Conservation (phyloP, 371 early-diverging fungal genomes). For the Rhizomucor miehei region DNA sequence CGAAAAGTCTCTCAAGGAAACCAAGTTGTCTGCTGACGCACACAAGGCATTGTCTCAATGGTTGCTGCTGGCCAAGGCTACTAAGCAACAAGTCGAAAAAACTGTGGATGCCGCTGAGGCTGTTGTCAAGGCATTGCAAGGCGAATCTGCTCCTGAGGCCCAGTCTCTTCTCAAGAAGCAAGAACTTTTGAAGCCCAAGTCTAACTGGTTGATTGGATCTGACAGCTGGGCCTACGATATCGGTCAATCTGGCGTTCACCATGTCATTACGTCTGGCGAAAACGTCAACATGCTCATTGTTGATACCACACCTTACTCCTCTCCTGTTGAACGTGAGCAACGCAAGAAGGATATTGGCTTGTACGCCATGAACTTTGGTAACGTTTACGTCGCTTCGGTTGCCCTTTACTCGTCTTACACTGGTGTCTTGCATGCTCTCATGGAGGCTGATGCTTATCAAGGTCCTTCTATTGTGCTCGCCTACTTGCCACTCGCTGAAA, state of each 20-base stretch:
- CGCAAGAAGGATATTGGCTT: conserved; percentile 94
- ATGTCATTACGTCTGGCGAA: conserved; percentile 78
- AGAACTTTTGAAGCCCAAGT: conserved; percentile 50
- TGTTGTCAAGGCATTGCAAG: conserved; percentile 31
- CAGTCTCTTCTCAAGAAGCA: conserved; percentile 33
- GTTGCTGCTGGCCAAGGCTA: conserved; percentile 62
- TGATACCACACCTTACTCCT: conserved; percentile 77
- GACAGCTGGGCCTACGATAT: conserved; percentile 87
- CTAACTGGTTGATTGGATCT: conserved; percentile 87
- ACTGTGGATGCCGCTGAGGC: conserved; percentile 33
- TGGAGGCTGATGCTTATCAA: conserved; percentile 87
- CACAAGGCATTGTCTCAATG: conserved; percentile 64
- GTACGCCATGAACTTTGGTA: conserved; percentile 92
- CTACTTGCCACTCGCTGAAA: conserved; percentile 57
- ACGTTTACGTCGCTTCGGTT: conserved; percentile 86
- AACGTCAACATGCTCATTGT: conserved; percentile 88
- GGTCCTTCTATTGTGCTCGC: conserved; percentile 90
- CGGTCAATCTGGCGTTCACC: conserved; percentile 87
- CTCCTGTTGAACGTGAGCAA: conserved; percentile 50
- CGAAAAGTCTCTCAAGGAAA: conserved; percentile 51
- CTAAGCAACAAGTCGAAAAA: conserved; percentile 45
- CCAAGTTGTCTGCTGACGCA: conserved; percentile 48
- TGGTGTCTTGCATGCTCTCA: conserved; percentile 81
- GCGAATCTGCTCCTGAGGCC: conserved; percentile 17
- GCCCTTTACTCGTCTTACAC: conserved; percentile 85